Evolutionary conservation across 441 rosid genomes (phyloP), one percentile per base, ranked within the genome.

Genomic region (Gossypium lobatum): DNA sequence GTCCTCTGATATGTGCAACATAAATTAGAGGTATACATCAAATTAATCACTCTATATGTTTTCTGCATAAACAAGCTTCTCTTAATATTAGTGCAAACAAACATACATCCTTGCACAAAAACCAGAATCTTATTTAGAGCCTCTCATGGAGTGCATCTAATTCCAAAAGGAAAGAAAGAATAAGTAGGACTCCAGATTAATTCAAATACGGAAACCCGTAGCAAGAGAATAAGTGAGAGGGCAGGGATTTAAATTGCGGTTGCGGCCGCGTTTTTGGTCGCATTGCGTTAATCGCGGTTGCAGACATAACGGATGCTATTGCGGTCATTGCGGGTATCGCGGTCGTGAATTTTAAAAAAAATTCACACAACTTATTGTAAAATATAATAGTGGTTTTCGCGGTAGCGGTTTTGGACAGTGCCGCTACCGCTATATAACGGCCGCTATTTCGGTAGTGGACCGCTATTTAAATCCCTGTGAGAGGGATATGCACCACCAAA

Each of bases 171-270:
- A 46, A 66, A 46, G 20, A 46, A 14, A 46, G 11, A 66, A 62
- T 7, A 13, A 62, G 28, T 18, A 23, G 20, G 57, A 14, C 14
- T 23, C 20, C n/a, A 45, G 55, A 42, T 45, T 20, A 17, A 42
- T 39, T 64, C 31, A 3, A 64, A 39, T 18, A 64, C 0, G 17
- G 11, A 11, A 16, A 64, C 31, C 28, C 5, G 14, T 5, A 45
- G 55, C 71, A 66, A n/a, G 39, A 46, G 57, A 66, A 46, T 20
- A 66, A 46, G n/a, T n/a, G n/a, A n/a, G n/a, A n/a, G n/a, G n/a
- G n/a, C 21, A 20, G 1, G 21, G 21, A 20, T 20, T 20, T 20
- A 20, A 20, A 20, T 20, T 20, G 21, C 21, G 21, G 21, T 20
- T 0, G 21, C 21, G 21, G 21, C 21, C 21, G 21, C 21, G 21